Evolutionary conservation across 2,329 filamentous ascomycete genomes (phyloP).

Genomic region (Drechslerella coelobrocha): DNA sequence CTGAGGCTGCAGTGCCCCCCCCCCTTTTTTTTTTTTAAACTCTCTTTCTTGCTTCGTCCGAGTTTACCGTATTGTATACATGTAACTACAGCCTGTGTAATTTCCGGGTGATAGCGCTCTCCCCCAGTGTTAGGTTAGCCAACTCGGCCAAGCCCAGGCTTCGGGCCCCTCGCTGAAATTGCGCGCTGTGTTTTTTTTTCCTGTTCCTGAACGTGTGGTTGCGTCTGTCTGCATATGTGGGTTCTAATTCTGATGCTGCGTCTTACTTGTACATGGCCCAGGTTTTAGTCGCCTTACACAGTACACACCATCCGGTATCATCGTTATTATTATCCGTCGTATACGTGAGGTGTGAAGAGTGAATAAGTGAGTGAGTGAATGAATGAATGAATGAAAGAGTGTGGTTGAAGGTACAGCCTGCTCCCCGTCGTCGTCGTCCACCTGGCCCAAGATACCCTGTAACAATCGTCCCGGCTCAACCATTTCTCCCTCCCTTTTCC

Average conservation of each 20-base stretch:
- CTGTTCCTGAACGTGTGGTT: not conserved
- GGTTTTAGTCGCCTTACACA: not conserved
- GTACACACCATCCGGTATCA: too few relatives aligned
- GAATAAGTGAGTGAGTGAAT: too few relatives aligned
- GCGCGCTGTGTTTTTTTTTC: conserved; percentile 6
- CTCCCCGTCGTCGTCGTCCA: too few relatives aligned
- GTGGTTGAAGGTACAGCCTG: too few relatives aligned
- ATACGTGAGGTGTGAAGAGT: too few relatives aligned
- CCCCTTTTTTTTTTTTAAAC: conserved; percentile 21
- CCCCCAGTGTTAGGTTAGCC: not conserved
- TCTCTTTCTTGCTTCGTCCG: not conserved
- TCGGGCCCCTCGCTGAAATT: conserved; percentile 1
- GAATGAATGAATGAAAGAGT: too few relatives aligned
- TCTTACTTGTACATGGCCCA: not conserved
- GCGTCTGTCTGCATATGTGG: not conserved
- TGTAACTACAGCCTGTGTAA: conserved; percentile 6
- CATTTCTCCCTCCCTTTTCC: too few relatives aligned
- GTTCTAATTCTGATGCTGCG: not conserved
- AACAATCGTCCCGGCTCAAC: too few relatives aligned
- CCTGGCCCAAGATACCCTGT: too few relatives aligned
- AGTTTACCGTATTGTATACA: not conserved
- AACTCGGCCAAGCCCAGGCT: not conserved
- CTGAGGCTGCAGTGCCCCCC: conserved; percentile 37
- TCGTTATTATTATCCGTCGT: too few relatives aligned
- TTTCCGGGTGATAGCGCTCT: not conserved